These are phyloP conservation scores for Citrus reticulata DNA, from an alignment of 345 rosid genomes.

Conservation along the genomic window DNA sequence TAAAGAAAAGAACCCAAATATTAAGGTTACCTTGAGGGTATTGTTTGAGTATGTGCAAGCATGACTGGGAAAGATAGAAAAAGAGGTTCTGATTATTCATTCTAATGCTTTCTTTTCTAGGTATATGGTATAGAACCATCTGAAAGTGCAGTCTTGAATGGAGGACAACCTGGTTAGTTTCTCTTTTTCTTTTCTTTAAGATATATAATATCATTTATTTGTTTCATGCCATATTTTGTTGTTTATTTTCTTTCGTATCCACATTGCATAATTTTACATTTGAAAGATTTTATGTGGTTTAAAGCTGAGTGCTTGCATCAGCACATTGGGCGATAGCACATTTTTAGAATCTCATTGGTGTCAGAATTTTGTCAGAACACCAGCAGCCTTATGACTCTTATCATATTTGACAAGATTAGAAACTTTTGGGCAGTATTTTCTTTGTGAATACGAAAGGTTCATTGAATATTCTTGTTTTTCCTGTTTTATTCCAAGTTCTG, in stretches of 20 bases:
- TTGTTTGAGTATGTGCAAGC: background rate
- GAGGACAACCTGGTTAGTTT: constrained; percentile 33
- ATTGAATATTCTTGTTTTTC: background rate
- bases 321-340: background rate
- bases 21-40: constrained; percentile 28
- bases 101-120: constrained; percentile 14
- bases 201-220: too few species aligned
- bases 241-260: background rate
- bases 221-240: background rate
- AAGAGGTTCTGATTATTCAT: background rate
- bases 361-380: background rate
- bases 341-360: background rate
- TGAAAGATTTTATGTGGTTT: background rate
- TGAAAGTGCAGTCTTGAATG: constrained; percentile 45
- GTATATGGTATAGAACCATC: constrained; percentile 42
- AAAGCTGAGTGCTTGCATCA: background rate
- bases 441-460: background rate
- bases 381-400: background rate
- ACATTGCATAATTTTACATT: background rate
- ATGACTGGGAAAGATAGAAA: background rate
- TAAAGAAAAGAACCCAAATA: constrained; percentile 38
- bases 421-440: background rate
- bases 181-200: background rate
- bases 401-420: background rate
- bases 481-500: background rate